Conservation (phyloP, 257 asterid species). For the Paraleonurus japonicus region DNA sequence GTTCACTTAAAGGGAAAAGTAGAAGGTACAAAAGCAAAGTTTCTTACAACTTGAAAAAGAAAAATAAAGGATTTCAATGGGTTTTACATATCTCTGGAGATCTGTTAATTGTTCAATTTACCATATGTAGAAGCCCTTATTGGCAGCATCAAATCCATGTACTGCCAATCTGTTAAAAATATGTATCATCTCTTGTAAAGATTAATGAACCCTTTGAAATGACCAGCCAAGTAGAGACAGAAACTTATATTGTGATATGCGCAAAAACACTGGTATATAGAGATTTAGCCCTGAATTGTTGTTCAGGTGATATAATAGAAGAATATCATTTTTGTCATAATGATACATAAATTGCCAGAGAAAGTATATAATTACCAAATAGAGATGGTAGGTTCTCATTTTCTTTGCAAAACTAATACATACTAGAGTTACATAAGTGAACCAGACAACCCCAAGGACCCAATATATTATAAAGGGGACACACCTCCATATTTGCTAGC, state of each 20-base stretch:
- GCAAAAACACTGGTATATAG: neutral
- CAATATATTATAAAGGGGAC: conserved; percentile 27
- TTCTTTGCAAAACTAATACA: conserved; percentile 1
- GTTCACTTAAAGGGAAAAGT: conserved; percentile 18
- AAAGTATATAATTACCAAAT: neutral
- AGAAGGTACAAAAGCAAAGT: conserved; percentile 14
- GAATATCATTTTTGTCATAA: neutral
- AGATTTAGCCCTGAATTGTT: neutral
- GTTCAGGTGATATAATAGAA: neutral
- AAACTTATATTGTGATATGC: neutral
- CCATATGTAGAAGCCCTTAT: conserved; percentile 24
- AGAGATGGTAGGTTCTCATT: neutral
- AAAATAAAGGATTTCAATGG: neutral
- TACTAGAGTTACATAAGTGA: neutral
- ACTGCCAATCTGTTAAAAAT: conserved; percentile 28
- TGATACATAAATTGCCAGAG: neutral
- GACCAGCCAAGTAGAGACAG: conserved; percentile 18
- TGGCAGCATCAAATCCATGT: conserved; percentile 30
- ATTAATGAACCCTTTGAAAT: conserved; percentile 20
- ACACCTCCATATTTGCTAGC: conserved; percentile 83
- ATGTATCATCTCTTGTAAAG: conserved; percentile 13
- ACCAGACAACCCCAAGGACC: neutral
- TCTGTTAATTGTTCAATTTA: conserved; percentile 26
- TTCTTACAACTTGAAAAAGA: conserved; percentile 10
- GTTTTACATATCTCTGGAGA: neutral